Base-by-base conservation (phyloP, 192 early-diverging fungal genomes). In the Backusella luteola region DNA sequence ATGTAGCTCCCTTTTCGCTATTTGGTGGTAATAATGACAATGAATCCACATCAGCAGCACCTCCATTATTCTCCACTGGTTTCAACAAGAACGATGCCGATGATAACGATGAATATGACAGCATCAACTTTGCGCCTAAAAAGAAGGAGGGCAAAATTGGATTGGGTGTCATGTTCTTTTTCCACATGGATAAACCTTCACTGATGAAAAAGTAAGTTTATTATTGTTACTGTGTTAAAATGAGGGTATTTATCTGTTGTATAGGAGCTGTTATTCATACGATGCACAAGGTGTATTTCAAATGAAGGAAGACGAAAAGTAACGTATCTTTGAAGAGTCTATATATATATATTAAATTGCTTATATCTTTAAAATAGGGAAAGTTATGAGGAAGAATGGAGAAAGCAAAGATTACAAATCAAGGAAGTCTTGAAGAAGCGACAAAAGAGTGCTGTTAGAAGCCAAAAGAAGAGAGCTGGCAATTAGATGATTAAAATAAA, bases 11-110 rank as follows among this genome's bases (percentile, higher is more conserved):
- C 11, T 88, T 88, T 74, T 86, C 81, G 39, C 23, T 88, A 34
- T 88, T 88, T 75, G 87, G 85, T 42, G 80, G 76, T 4, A 81
- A 79, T 34, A 76, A 81, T 32, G 83, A 86, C 3, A 79, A 49
- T 49, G 56, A 41, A 69, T 12, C 36, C 38, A 23, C 23, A 41
- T 21, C 34, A 69, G 6, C 21, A 21, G 14, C 34, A 15, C 68
- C 70, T 19, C 7, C 29, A 68, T 19, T 68, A 5, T 68, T 32
- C 8, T 36, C 35, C 8, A 68, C 17, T 17, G 19, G 6, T 0
- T 71, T 49, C 19, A 49, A n/a, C 15, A 17, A 49, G n/a, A n/a
- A 49, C 49, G 12, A 34, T 44, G 34, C 19, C 4, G 19, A 39
- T 23, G 59, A 34, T 14, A 66, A 63, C 42, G 73, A 75, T 15